Evolutionary conservation across 305 asterid genomes (phyloP).

Genomic region (Euphrasia arctica): DNA sequence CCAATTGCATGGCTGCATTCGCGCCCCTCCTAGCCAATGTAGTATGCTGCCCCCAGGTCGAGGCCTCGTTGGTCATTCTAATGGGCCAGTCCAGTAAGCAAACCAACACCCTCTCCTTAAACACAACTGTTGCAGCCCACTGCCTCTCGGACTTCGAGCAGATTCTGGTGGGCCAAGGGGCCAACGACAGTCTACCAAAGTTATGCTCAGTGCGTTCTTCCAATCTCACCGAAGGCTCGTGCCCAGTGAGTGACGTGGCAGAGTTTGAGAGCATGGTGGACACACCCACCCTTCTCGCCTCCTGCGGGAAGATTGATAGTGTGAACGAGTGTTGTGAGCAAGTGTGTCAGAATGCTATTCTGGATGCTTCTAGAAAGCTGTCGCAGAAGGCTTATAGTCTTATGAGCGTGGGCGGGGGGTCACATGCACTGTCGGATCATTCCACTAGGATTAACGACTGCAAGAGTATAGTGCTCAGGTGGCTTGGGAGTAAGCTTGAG

Average conservation of each 20-base stretch:
- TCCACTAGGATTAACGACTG: conserved; percentile 71
- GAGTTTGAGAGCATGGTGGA: conserved; percentile 80
- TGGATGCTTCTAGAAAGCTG: conserved; percentile 80
- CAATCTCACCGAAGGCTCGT: conserved; percentile 87
- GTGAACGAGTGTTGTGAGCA: conserved; percentile 95
- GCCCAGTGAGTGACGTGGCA: conserved; percentile 68
- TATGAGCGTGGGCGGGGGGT: conserved; percentile 41
- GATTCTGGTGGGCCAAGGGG: conserved; percentile 82
- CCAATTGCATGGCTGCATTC: conserved; percentile 85
- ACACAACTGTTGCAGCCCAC: conserved; percentile 59
- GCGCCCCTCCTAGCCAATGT: conserved; percentile 92
- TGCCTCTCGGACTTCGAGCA: conserved; percentile 90
- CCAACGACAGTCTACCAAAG: conserved; percentile 62
- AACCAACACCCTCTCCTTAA: conserved; percentile 64
- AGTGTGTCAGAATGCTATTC: conserved; percentile 83
- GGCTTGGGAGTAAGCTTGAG: conserved; percentile 92
- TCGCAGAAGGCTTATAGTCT: conserved; percentile 66
- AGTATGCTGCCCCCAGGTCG: conserved; percentile 96
- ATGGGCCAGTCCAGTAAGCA: conserved; percentile 80
- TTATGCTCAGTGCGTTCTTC: conserved; percentile 77
- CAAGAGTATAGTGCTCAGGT: conserved; percentile 69
- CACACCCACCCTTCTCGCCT: conserved; percentile 67
- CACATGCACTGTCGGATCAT: conserved; percentile 60
- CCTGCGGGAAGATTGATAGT: conserved; percentile 74
- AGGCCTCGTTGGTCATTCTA: conserved; percentile 78